phyloP scores from a whole-genome alignment of 176 grass and related monocot species.

The Phoenix roebelenii region DNA sequence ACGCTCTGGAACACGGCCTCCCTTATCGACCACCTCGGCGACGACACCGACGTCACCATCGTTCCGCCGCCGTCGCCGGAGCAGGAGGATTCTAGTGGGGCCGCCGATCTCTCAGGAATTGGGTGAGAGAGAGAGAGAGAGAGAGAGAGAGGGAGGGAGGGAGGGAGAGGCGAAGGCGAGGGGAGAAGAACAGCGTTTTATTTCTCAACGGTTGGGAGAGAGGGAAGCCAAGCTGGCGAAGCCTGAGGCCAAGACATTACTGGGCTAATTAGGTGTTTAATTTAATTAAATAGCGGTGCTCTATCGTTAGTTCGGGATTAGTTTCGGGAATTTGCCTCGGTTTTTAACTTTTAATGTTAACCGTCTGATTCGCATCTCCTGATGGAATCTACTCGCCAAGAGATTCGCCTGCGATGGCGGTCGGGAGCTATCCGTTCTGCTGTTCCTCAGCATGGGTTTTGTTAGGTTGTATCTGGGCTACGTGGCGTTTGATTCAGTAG shows the following conservation, averaged over 20 bases:
- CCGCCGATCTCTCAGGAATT: too few relatives aligned
- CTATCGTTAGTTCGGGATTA: conserved; percentile 12
- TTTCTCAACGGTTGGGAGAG: neutral
- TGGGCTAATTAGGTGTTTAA: neutral
- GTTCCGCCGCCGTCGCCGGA: neutral
- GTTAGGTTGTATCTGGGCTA: too few relatives aligned
- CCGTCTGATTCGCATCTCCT: too few relatives aligned
- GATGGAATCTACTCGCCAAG: too few relatives aligned
- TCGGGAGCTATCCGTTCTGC: too few relatives aligned
- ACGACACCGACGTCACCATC: conserved; percentile 59
- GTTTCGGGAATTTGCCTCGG: conserved; percentile 2
- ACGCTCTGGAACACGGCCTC: conserved; percentile 79
- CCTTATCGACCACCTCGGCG: conserved; percentile 56
- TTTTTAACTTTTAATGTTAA: too few relatives aligned
- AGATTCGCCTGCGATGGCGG: too few relatives aligned
- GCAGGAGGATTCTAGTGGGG: neutral
- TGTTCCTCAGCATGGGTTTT: too few relatives aligned
- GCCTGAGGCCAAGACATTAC: neutral
- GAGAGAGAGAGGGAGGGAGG: conserved; percentile 9
- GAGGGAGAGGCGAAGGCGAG: conserved; percentile 1
- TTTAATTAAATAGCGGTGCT: neutral
- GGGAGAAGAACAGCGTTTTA: too few relatives aligned
- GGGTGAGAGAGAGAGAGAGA: neutral
- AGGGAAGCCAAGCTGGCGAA: conserved; percentile 32
- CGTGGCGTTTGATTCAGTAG: too few relatives aligned